A percentile compares a stretch with the other conserved stretches of the same genome.
These are phyloP conservation scores for Priceomyces fermenticarens DNA, from an alignment of 805 yeast genomes.

Conservation along the genomic window DNA sequence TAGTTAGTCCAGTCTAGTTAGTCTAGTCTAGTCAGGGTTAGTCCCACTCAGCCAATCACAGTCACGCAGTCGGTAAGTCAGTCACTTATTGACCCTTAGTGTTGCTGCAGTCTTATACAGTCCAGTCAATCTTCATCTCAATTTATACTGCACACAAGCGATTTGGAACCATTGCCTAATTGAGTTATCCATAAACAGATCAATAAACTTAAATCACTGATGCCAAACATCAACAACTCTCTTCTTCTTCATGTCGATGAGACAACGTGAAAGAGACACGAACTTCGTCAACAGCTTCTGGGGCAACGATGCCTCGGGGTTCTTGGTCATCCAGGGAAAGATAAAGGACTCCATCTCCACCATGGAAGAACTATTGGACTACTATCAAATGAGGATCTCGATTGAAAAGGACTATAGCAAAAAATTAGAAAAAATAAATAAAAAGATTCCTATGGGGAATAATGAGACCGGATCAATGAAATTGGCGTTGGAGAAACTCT, in stretches of 20 bases:
- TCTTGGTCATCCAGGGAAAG: constrained; percentile 49
- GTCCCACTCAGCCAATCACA: too few relatives aligned
- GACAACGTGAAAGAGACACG: constrained; percentile 9
- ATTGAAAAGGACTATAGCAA: constrained; percentile 75
- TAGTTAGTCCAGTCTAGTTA: too few relatives aligned
- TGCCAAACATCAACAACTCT: neutral
- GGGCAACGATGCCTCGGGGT: constrained; percentile 64
- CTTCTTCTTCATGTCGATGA: constrained; percentile 1
- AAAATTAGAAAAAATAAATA: constrained; percentile 49
- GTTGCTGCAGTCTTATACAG: too few relatives aligned
- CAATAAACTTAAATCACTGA: neutral
- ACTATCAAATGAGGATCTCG: constrained; percentile 42
- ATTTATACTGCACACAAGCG: too few relatives aligned
- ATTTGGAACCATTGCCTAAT: constrained; percentile 11
- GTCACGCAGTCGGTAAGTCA: too few relatives aligned
- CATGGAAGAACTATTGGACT: constrained; percentile 31
- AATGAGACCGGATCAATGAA: constrained; percentile 59
- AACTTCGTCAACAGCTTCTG: constrained; percentile 48
- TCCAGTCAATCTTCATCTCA: too few relatives aligned
- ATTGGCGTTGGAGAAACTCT: constrained; percentile 56
- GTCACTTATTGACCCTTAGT: too few relatives aligned
- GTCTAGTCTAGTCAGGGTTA: too few relatives aligned
- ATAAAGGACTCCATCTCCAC: constrained; percentile 61
- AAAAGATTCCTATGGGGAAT: constrained; percentile 46
- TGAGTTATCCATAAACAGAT: constrained; percentile 12